A percentile compares a stretch with the other conserved stretches of the same genome.
These are phyloP conservation scores for Chytriomyces confervae DNA, from an alignment of 192 early-diverging fungal genomes.

Conservation along the genomic window DNA sequence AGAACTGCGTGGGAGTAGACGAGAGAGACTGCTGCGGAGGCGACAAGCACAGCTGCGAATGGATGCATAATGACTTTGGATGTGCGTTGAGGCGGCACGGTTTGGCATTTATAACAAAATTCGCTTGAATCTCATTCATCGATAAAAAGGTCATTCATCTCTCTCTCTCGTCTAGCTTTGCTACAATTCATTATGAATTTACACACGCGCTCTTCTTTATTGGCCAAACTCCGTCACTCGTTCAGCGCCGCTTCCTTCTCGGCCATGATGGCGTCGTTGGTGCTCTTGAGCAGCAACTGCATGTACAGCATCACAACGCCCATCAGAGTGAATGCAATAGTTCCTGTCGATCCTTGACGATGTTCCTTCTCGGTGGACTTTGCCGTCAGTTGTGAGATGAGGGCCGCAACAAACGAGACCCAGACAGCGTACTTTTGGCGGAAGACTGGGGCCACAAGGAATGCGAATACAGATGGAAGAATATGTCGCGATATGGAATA, in stretches of 20 bases:
- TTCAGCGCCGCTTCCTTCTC: conserved; percentile 26
- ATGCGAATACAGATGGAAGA: not conserved
- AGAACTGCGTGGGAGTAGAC: not conserved
- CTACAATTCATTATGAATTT: no score
- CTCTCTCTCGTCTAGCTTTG: no score
- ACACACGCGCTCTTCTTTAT: no score
- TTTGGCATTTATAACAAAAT: no score
- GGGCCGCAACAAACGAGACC: conserved; percentile 13
- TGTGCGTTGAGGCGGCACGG: no score
- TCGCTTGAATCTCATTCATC: no score
- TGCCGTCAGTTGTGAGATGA: conserved; percentile 29
- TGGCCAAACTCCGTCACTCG: not conserved
- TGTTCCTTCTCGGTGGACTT: conserved; percentile 21
- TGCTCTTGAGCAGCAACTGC: conserved; percentile 11
- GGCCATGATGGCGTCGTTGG: conserved; percentile 20
- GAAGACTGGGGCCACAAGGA: conserved; percentile 15
- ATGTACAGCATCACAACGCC: conserved; percentile 32
- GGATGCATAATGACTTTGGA: no score
- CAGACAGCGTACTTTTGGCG: conserved; percentile 26
- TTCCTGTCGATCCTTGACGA: conserved; percentile 19
- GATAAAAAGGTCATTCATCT: no score
- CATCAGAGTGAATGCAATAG: conserved; percentile 30
- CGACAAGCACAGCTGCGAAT: not conserved
- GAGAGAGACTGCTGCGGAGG: not conserved
- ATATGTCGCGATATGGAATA: no score